Conservation (phyloP, 805 yeast species). For the Kazachstania kunashirensis region DNA sequence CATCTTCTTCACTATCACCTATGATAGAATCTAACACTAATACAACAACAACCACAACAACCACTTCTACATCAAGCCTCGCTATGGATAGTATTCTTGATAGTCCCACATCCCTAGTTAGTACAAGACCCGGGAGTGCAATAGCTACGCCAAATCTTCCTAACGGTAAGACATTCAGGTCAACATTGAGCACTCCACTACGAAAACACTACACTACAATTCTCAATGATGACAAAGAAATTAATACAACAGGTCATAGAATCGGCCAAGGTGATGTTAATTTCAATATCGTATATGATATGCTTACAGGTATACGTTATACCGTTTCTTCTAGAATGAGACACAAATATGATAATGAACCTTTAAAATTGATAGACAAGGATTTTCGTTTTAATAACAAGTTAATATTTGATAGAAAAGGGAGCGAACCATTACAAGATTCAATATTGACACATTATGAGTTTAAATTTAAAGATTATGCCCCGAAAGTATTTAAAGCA, state of each 20-base stretch:
- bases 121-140: not conserved
- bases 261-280: slow-evolving; percentile 89
- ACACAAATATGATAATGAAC: not conserved
- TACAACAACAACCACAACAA: not conserved
- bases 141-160: not conserved
- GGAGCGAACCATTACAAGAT: slow-evolving; percentile 56
- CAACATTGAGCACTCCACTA: not conserved
- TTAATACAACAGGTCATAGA: slow-evolving; percentile 43
- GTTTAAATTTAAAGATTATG: slow-evolving; percentile 91
- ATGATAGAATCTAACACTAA: slow-evolving; percentile 5
- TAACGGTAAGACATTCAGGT: not conserved
- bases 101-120: not conserved
- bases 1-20: slow-evolving; percentile 3
- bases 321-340: slow-evolving; percentile 67
- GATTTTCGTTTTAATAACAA: slow-evolving; percentile 70
- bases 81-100: not conserved
- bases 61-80: not conserved
- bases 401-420: slow-evolving; percentile 76
- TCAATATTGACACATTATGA: slow-evolving; percentile 48
- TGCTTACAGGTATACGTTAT: slow-evolving; percentile 92
- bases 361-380: slow-evolving; percentile 35
- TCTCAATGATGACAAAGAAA: slow-evolving; percentile 2
- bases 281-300: slow-evolving; percentile 87
- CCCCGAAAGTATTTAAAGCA: slow-evolving; percentile 90
- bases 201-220: slow-evolving; percentile 2